A percentile compares a stretch with the other conserved stretches of the same genome.
Evolutionary conservation across 2,329 filamentous ascomycete genomes (phyloP).

Genomic region (Talaromyces sp.): DNA sequence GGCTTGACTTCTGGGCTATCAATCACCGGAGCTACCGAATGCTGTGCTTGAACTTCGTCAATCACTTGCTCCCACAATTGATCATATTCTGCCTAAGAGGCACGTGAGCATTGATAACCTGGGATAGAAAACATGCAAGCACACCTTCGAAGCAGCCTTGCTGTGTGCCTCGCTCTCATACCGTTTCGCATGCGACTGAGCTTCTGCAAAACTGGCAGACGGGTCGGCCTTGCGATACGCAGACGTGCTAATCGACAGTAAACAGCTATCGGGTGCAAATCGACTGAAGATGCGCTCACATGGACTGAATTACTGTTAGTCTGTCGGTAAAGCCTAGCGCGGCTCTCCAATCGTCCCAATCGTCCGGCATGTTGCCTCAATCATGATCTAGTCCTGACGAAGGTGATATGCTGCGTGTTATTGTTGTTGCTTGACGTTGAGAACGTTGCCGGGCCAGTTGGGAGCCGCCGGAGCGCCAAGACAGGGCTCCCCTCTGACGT

Average conservation of each 20-base stretch:
- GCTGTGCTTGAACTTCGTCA: conserved; percentile 23
- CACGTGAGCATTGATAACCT: conserved; percentile 15
- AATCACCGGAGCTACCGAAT: conserved; percentile 17
- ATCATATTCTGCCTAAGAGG: conserved; percentile 52
- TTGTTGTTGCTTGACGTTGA: neutral
- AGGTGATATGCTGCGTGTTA: neutral
- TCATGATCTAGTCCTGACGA: neutral
- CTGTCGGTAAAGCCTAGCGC: conserved; percentile 54
- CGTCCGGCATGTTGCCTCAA: conserved; percentile 11
- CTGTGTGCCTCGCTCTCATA: conserved; percentile 50
- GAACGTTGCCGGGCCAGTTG: neutral
- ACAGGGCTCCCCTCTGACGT: neutral
- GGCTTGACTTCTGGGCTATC: conserved; percentile 16
- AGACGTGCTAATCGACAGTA: conserved; percentile 34
- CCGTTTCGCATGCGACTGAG: conserved; percentile 54
- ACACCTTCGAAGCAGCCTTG: conserved; percentile 31
- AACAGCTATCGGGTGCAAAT: neutral
- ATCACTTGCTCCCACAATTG: conserved; percentile 35
- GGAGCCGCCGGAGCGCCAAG: neutral
- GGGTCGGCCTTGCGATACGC: conserved; percentile 44
- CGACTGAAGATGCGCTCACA: conserved; percentile 43
- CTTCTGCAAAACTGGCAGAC: conserved; percentile 41
- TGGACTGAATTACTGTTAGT: conserved; percentile 56
- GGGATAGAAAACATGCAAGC: conserved; percentile 6
- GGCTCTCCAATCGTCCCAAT: conserved; percentile 51